Evolutionary conservation across 148 eudicot genomes (phyloP), one percentile per base, ranked within the genome.

Genomic region (Vaccinium macrocarpon): DNA sequence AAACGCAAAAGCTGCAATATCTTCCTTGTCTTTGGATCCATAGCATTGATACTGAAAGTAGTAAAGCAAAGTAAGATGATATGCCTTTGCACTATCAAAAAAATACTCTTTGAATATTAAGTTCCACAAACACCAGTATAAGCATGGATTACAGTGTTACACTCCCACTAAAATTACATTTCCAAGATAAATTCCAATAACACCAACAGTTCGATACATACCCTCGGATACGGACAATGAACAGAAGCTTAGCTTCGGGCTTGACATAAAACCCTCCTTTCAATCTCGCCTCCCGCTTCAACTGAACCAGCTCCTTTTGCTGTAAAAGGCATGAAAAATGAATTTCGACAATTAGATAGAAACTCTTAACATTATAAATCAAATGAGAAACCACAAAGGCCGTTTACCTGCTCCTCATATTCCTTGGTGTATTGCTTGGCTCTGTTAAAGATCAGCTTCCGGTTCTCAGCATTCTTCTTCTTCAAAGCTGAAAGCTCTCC

Each of bases 1-100:
- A 95, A 74, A 75, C 98, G 91, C 83, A 95, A 86, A 53, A 95
- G 96, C 88, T 95, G 97, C 90, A 95, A 59, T 70, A 95, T 64
- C 71, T 64, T 64, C 71, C 71, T 23, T 10, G 71, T 64, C 71
- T 64, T 64, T 64, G 71, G 71, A 64, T 64, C 71, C 71, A 64
- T 64, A 64, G 71, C 71, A 64, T 64, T 64, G 71, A 64, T 64
- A 64, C 71, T 64, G 71, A 64, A 64, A 64, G 71, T 64, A 5
- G 71, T 64, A 64, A 64, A 64, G 29, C 29, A 64, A 64, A 23
- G 71, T 23, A 64, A 64, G 13, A 64, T 64, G 32, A 61, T 93
- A 48, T 85, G 87, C 86, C 86, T 92, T 46, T 35, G 94, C 19
- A 61, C 14, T 48, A 12, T 64, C 71, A 64, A 64, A 64, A 62